Evolutionary conservation across 208 protist species (phyloP), one percentile per base, ranked within the genome.

Genomic region (Strigomonas oncopelti): DNA sequence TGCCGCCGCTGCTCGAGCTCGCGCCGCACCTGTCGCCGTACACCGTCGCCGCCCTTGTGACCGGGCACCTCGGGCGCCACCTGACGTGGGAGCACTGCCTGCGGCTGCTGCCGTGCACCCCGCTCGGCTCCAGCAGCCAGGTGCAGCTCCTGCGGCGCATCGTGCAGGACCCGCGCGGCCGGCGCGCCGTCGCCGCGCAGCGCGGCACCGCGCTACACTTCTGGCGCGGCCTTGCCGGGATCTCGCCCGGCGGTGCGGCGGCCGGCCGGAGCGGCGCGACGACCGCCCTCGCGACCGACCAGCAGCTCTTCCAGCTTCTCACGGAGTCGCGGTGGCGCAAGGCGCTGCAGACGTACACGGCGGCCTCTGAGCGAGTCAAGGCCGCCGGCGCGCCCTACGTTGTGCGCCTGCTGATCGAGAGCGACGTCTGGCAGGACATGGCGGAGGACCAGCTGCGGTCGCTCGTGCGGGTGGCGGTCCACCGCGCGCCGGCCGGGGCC

Each of bases 21-120:
- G 82, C 81, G 20, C 80, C 82, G 48, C 74, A 80, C 67, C 56
- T 87, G 14, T 86, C 81, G 22, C 55, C 85, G 38, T 87, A 83
- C 65, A 76, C 71, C 0, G 77, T 82, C 5, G 67, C 73, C 22
- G 67, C 59, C 18, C 65, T 85, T 34, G 78, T 88, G 65, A 74
- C 74, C 56, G 67, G 77, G 22, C 78, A 77, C 0, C 78, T 77
- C 24, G 73, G 76, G 13, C 75, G 80, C 4, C 54, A 38, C 22
- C 42, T 91, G 18, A 82, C 69, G 13, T 83, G 75, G 77, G 25
- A 61, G 32, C 74, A 93, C 42, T 91, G 83, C 51, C 70, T 87
- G n/a, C 52, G 59, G 27, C 75, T 91, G 32, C 66, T 94, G 59
- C 85, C 81, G 13, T 88, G 76, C 71, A 72, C 80, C 0, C 81